phyloP scores from a whole-genome alignment of 2,329 filamentous ascomycete species.

The Nemania abortiva region DNA sequence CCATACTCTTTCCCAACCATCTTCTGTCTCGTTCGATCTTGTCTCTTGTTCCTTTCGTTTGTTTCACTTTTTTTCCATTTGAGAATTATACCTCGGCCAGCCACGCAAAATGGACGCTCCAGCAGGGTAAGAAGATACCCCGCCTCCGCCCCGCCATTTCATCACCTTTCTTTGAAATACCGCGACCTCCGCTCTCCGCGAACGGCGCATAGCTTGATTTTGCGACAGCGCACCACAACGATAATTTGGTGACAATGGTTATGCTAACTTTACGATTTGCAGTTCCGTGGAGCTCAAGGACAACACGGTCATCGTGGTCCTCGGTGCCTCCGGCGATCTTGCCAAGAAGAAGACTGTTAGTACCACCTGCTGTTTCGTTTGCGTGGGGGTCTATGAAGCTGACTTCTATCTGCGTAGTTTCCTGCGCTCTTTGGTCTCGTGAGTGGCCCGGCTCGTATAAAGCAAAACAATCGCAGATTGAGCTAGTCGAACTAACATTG shows the following conservation, averaged over 20 bases:
- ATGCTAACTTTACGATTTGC: conserved; percentile 53
- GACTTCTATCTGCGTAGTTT: conserved; percentile 69
- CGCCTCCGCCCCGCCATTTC: conserved; percentile 52
- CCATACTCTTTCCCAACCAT: conserved; percentile 11
- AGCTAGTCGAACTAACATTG: conserved; percentile 40
- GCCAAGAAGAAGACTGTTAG: conserved; percentile 99
- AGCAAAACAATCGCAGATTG: conserved; percentile 6
- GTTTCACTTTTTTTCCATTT: conserved; percentile 31
- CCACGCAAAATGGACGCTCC: conserved; percentile 49
- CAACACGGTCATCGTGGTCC: conserved; percentile 95
- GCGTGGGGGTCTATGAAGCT: conserved; percentile 34
- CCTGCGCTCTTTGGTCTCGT: conserved; percentile 97
- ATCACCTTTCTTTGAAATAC: conserved; percentile 41
- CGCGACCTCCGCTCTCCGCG: conserved; percentile 32
- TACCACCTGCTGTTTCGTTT: background rate
- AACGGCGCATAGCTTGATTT: conserved; percentile 32
- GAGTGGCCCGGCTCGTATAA: conserved; percentile 60
- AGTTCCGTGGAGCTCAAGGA: conserved; percentile 97
- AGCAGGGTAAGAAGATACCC: conserved; percentile 51
- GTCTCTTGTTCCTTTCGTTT: conserved; percentile 6
- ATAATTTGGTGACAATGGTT: conserved; percentile 33
- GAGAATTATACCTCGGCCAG: conserved; percentile 27
- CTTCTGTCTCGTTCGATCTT: conserved; percentile 12
- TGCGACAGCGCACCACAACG: conserved; percentile 1
- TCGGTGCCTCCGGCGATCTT: conserved; percentile 96